Conservation (phyloP, 2,329 filamentous ascomycete species). For the Nothomitra cinnamomea region DNA sequence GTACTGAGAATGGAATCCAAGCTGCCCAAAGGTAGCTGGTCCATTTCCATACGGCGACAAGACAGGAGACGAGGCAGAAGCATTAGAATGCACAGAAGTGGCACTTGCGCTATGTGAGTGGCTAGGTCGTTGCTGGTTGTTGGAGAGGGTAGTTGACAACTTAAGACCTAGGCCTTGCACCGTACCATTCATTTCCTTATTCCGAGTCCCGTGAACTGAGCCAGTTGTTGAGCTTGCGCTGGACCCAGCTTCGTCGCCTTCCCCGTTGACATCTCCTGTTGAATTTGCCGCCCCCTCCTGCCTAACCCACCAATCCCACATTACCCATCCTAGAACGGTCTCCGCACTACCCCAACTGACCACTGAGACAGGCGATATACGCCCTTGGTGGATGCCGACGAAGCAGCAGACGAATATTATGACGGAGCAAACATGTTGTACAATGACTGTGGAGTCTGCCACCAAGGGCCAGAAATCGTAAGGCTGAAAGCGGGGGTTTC, state of each 20-base stretch:
- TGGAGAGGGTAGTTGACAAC: slow-evolving; percentile 17
- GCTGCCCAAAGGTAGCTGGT: slow-evolving; percentile 10
- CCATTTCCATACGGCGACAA: slow-evolving; percentile 1
- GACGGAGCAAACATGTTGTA: slow-evolving; percentile 91
- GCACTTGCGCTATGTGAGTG: slow-evolving; percentile 6
- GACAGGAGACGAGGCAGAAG: background rate
- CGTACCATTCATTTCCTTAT: slow-evolving; percentile 11
- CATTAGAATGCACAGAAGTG: slow-evolving; percentile 14
- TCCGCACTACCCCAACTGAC: slow-evolving; percentile 70
- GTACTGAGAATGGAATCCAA: slow-evolving; percentile 20
- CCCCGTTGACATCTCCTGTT: slow-evolving; percentile 14
- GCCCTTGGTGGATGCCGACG: slow-evolving; percentile 70
- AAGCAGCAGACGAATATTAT: slow-evolving; percentile 92
- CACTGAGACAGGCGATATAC: slow-evolving; percentile 77
- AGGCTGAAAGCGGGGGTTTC: slow-evolving; percentile 80
- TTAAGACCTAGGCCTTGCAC: slow-evolving; percentile 27
- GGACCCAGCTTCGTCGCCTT: slow-evolving; percentile 13
- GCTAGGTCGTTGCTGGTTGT: slow-evolving; percentile 9
- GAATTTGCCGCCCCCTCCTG: slow-evolving; percentile 41
- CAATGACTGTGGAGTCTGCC: slow-evolving; percentile 86
- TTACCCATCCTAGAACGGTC: slow-evolving; percentile 72
- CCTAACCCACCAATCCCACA: slow-evolving; percentile 85
- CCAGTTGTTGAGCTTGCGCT: slow-evolving; percentile 8
- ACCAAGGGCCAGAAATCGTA: slow-evolving; percentile 98
- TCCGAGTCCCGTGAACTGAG: slow-evolving; percentile 2